A percentile compares a stretch with the other conserved stretches of the same genome.
phyloP scores from a whole-genome alignment of 2,329 filamentous ascomycete genomes.

The Fusarium sp. region DNA sequence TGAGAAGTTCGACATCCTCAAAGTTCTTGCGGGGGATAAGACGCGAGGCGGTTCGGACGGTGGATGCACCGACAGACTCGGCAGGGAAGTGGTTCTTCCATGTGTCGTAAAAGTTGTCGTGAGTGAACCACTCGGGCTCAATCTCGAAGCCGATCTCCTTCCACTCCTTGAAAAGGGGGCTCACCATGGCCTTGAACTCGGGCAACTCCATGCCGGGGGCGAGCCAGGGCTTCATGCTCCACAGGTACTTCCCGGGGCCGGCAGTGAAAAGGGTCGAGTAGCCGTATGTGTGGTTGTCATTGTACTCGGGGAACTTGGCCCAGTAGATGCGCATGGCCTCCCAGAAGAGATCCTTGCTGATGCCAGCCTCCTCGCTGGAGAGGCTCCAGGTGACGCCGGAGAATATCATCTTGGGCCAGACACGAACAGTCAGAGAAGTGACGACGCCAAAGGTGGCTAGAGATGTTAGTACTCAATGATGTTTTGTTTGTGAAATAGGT shows the following conservation, averaged over 20 bases:
- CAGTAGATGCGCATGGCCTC: constrained; percentile 49
- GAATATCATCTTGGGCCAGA: constrained; percentile 48
- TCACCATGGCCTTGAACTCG: constrained; percentile 48
- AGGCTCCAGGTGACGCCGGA: constrained; percentile 52
- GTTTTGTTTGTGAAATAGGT: background rate
- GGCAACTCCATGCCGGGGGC: constrained; percentile 49
- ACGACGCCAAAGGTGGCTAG: constrained; percentile 55
- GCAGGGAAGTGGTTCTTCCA: constrained; percentile 56
- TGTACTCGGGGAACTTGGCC: constrained; percentile 46
- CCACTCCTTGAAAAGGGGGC: constrained; percentile 47
- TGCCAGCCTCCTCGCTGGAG: constrained; percentile 42
- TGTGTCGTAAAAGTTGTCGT: constrained; percentile 51
- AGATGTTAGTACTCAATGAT: constrained; percentile 44
- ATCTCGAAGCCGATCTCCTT: constrained; percentile 43
- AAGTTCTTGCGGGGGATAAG: constrained; percentile 53
- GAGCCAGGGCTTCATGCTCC: constrained; percentile 50
- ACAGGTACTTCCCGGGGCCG: constrained; percentile 39
- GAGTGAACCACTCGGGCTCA: constrained; percentile 48
- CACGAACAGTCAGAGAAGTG: constrained; percentile 50
- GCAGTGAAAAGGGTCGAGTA: constrained; percentile 40
- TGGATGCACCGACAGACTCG: constrained; percentile 34
- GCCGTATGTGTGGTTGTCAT: constrained; percentile 44
- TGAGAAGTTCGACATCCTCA: constrained; percentile 27
- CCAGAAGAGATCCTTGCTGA: constrained; percentile 49
- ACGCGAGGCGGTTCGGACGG: constrained; percentile 50